Percentiles rank a stretch among this genome's conserved stretches.
These are phyloP conservation scores for Spathaspora sp. DNA, from an alignment of 805 yeast species.

Conservation along the genomic window DNA sequence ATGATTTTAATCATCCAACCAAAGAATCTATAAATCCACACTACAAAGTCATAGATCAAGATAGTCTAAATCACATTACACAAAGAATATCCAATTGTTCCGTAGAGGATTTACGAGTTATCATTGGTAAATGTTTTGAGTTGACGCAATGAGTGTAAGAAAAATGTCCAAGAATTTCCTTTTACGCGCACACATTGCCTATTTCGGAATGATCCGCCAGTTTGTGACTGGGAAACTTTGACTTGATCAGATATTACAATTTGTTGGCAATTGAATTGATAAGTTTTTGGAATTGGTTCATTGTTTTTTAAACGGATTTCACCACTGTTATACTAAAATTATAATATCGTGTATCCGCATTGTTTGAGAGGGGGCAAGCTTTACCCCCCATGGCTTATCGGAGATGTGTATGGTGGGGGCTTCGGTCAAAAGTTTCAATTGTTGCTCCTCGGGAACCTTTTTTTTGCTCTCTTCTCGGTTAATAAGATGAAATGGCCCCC, in stretches of 20 bases:
- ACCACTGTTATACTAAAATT: neutral
- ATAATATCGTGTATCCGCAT: no score
- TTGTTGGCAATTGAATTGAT: no score
- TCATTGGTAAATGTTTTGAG: neutral
- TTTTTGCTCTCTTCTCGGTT: neutral
- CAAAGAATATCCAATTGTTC: neutral
- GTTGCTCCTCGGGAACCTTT: neutral
- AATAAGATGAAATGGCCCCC: neutral
- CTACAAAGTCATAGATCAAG: neutral
- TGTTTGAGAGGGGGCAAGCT: no score
- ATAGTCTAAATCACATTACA: neutral
- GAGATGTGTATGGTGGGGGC: neutral
- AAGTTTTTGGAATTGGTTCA: neutral
- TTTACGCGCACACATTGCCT: no score
- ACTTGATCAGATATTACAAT: no score
- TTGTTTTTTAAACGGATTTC: neutral
- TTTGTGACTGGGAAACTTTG: no score
- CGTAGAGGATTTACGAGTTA: neutral
- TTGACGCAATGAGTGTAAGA: neutral
- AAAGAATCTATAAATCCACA: slow-evolving; percentile 7
- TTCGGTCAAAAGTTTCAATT: neutral
- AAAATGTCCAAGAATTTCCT: no score
- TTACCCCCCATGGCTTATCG: no score
- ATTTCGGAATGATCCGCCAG: no score
- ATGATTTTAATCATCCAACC: slow-evolving; percentile 28